phyloP scores from a whole-genome alignment of 345 rosid genomes.

The Melaleuca alternifolia region DNA sequence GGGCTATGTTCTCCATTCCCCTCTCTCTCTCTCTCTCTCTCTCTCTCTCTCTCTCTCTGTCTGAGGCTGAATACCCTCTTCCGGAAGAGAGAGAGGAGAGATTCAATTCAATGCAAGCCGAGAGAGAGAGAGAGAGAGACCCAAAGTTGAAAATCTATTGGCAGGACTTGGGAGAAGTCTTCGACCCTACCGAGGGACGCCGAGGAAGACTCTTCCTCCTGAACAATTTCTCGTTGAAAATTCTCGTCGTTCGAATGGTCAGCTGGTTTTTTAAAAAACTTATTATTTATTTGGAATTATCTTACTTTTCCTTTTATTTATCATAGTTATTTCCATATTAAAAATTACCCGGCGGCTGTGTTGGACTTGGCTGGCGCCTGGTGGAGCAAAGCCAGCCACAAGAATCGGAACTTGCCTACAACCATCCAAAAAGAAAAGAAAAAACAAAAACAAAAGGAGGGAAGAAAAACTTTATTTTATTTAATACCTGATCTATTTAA shows the following conservation, averaged over 20 bases:
- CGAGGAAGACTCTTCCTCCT: not conserved
- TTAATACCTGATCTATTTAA: not conserved
- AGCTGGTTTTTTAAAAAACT: not conserved
- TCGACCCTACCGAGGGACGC: not conserved
- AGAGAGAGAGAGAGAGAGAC: not conserved
- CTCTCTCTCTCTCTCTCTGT: not conserved
- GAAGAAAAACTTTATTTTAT: not conserved
- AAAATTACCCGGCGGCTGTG: not conserved
- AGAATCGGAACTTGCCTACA: not conserved
- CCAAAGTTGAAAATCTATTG: not conserved
- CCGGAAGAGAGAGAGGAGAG: not conserved
- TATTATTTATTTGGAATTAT: not conserved
- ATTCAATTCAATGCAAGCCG: not conserved
- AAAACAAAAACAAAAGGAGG: not conserved
- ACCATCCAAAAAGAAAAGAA: not conserved
- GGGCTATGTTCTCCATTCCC: slow-evolving; percentile 60
- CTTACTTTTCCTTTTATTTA: not conserved
- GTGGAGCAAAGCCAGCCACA: not conserved
- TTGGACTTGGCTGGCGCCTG: not conserved
- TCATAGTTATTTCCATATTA: not conserved
- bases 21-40: not conserved
- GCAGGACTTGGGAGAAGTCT: not conserved
- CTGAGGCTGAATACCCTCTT: not conserved
- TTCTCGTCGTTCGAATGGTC: not conserved
- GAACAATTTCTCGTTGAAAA: not conserved